Evolutionary conservation across 2,329 filamentous ascomycete species (phyloP).

Genomic region (Cordyceps javanica): DNA sequence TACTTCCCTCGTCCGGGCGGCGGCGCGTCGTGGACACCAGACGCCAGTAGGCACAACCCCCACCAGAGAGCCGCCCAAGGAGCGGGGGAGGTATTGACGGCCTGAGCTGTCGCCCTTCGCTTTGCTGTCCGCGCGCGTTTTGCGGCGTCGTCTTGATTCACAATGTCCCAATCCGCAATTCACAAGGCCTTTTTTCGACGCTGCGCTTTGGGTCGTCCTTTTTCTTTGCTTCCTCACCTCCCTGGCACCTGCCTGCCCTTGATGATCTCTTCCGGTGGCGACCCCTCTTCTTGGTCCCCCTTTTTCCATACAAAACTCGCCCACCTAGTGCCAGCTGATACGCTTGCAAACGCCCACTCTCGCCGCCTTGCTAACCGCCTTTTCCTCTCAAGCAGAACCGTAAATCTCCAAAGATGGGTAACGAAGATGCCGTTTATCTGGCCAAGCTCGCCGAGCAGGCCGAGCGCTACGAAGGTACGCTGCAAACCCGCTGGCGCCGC

Average conservation of each 20-base stretch:
- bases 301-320: neutral
- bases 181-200: neutral
- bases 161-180: neutral
- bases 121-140: neutral
- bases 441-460: constrained; percentile 99
- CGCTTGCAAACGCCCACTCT: constrained; percentile 6
- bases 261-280: neutral
- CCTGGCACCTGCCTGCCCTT: constrained; percentile 9
- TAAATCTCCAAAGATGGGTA: constrained; percentile 74
- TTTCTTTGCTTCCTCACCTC: neutral
- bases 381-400: constrained; percentile 19
- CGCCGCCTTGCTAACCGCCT: constrained; percentile 19
- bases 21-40: neutral
- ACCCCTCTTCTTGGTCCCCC: constrained; percentile 14
- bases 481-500: constrained; percentile 2
- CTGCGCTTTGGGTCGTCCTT: neutral
- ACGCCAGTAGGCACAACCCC: neutral
- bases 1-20: neutral
- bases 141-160: neutral
- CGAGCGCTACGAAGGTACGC: constrained; percentile 97
- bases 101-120: neutral
- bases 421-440: constrained; percentile 99
- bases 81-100: constrained; percentile 5
- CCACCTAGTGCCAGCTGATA: constrained; percentile 9
- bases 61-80: constrained; percentile 12